A percentile compares a stretch with the other conserved stretches of the same genome.
Conservation (phyloP, 2,329 filamentous ascomycete species). For the Fusarium sp. region DNA sequence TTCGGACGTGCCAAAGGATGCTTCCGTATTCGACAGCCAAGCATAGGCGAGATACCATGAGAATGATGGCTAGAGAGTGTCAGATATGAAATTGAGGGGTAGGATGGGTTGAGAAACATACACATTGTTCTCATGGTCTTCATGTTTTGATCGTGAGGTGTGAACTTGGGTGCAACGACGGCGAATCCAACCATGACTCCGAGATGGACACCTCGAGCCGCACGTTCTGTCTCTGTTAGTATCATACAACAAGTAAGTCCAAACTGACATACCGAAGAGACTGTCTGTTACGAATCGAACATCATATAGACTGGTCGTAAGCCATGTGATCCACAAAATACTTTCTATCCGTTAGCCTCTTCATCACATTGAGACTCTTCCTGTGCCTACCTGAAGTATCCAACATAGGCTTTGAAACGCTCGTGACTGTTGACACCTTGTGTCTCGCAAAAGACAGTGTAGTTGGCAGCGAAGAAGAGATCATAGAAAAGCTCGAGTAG, state of each 20-base stretch:
- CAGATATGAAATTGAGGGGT: background rate
- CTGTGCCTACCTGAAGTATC: constrained; percentile 45
- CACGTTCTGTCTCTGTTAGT: constrained; percentile 51
- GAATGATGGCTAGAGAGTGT: constrained; percentile 48
- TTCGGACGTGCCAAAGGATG: constrained; percentile 53
- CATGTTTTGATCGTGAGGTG: constrained; percentile 48
- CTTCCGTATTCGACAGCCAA: constrained; percentile 63
- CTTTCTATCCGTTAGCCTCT: constrained; percentile 36
- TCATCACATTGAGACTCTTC: no score
- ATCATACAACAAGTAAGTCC: rapidly evolving
- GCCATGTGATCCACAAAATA: constrained; percentile 74
- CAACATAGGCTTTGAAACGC: constrained; percentile 48
- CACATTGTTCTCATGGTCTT: constrained; percentile 53
- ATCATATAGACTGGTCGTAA: constrained; percentile 69
- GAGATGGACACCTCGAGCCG: constrained; percentile 66
- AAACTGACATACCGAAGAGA: constrained; percentile 56
- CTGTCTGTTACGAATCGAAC: constrained; percentile 71
- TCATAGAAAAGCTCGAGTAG: constrained; percentile 51
- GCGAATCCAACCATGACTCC: constrained; percentile 72
- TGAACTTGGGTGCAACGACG: constrained; percentile 61
- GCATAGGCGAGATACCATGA: constrained; percentile 61
- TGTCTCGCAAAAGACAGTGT: constrained; percentile 63
- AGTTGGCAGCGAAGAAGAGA: constrained; percentile 62
- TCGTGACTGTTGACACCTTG: constrained; percentile 44
- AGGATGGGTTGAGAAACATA: constrained; percentile 22